Conservation (phyloP, 768 basidiomycete genomes). For the Cantharellus anzutake region DNA sequence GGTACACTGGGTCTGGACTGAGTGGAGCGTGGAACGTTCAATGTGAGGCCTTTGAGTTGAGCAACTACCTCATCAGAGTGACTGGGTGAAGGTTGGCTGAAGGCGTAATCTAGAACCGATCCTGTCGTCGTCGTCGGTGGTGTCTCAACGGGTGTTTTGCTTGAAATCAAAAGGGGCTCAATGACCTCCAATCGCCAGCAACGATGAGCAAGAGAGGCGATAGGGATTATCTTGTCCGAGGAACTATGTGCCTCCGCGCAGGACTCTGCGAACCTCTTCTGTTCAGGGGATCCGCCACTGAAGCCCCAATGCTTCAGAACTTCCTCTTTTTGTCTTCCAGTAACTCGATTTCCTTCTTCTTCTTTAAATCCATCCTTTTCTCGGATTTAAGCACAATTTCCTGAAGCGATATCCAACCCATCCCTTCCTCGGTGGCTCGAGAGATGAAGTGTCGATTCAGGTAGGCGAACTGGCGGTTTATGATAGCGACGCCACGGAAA, state of each 20-base stretch:
- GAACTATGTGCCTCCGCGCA: constrained; percentile 6
- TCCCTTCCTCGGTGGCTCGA: constrained; percentile 8
- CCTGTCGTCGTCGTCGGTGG: neutral
- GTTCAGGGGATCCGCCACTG: constrained; percentile 1
- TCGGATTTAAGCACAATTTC: constrained; percentile 4
- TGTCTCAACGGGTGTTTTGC: neutral
- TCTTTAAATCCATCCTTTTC: neutral
- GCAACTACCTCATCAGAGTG: neutral
- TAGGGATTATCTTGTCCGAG: constrained; percentile 6
- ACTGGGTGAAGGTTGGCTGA: neutral
- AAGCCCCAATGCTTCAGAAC: constrained; percentile 8
- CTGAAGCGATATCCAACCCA: constrained; percentile 8
- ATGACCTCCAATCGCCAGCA: constrained; percentile 8
- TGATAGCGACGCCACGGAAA: constrained; percentile 6
- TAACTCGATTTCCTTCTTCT: neutral
- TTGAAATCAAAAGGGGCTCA: constrained; percentile 1
- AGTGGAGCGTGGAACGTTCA: neutral
- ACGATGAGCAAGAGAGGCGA: constrained; percentile 7
- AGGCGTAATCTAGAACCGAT: neutral
- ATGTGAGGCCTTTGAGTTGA: too few relatives aligned
- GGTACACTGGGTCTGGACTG: neutral
- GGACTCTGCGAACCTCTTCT: constrained; percentile 4
- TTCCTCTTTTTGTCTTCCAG: constrained; percentile 6
- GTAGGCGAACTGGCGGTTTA: constrained; percentile 9
- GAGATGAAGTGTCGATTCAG: constrained; percentile 9